These are phyloP conservation scores for Colletotrichum zoysiae DNA, from an alignment of 2,329 filamentous ascomycete species.

Conservation along the genomic window DNA sequence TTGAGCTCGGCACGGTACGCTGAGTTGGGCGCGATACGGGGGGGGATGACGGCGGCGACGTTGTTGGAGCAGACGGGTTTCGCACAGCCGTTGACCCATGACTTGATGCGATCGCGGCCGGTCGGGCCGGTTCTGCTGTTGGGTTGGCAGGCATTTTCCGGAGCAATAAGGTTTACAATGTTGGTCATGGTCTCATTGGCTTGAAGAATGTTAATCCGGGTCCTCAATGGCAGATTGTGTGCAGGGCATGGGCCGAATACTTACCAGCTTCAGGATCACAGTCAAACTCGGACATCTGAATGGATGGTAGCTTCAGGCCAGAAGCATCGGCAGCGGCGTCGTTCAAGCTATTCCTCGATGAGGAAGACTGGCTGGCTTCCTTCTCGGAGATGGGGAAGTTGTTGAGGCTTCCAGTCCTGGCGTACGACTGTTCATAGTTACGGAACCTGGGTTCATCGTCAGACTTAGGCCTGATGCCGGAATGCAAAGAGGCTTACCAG, in stretches of 20 bases:
- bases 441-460: conserved; percentile 53
- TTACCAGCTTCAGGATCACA: conserved; percentile 52
- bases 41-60: conserved; percentile 27
- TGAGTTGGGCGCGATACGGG: conserved; percentile 37
- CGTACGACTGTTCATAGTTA: conserved; percentile 54
- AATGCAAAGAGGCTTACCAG: conserved; percentile 52
- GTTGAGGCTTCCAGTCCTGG: conserved; percentile 40
- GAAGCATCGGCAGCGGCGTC: conserved; percentile 12
- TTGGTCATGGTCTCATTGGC: conserved; percentile 50
- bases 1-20: conserved; percentile 51
- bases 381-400: conserved; percentile 35
- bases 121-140: conserved; percentile 35
- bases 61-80: conserved; percentile 32
- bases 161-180: conserved; percentile 52
- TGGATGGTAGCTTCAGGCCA: conserved; percentile 34
- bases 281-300: conserved; percentile 41
- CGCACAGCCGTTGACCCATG: conserved; percentile 42
- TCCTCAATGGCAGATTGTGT: not conserved
- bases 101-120: conserved; percentile 44
- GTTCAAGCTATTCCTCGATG: conserved; percentile 24
- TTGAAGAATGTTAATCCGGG: conserved; percentile 27
- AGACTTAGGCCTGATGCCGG: not conserved
- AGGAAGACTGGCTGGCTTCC: conserved; percentile 14
- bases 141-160: conserved; percentile 47
- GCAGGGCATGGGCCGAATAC: conserved; percentile 23